Evolutionary conservation across 176 grass and related monocot species (phyloP), one percentile per base, ranked within the genome.

Genomic region (Poa pratensis): DNA sequence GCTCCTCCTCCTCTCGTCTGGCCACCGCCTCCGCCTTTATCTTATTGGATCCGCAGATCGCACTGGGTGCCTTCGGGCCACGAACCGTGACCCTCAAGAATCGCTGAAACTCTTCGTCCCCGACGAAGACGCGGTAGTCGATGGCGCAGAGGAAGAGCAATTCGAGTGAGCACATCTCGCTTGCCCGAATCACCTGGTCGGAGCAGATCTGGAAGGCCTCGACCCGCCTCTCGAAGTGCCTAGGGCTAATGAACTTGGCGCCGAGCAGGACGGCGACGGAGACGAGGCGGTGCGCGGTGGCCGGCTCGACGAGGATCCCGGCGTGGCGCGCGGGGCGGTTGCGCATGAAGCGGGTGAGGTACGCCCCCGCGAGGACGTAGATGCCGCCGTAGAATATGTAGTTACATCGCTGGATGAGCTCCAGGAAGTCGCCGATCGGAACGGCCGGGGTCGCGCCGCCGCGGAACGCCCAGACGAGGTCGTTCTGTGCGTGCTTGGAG

Each of bases 281-380:
- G 14, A 79, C 23, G 9, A 64, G 77, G 48, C 58, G 77, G 39
- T 79, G 77, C 8, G 39, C 77, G 4, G 58, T 79, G 7, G 15
- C 35, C 23, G 58, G 57, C 57, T 79, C 77, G 39, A 64, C 58
- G 3, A 43, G 23, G 77, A 79, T 60, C 15, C 57, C 58, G 1
- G 58, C 39, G 23, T 63, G 9, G 2, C 23, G 35, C 22, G 58
- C 57, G 23, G 77, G 23, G 58, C 39, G 77, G 58, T 22, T 79
- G 39, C 23, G 77, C 8, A 79, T 15, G 77, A 64, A 63, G 15
- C n/a, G 58, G 7, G 23, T 24, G 37, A 79, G 77, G 57, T 79
- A 79, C 7, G 59, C 77, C 2, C 22, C 77, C 22, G 37, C 57
- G 1, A 79, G 57, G 77, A 79, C 3, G 39, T 79, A 79, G 22